These are phyloP conservation scores for Hirschioporus abietinus DNA, from an alignment of 768 basidiomycete genomes.

Conservation along the genomic window DNA sequence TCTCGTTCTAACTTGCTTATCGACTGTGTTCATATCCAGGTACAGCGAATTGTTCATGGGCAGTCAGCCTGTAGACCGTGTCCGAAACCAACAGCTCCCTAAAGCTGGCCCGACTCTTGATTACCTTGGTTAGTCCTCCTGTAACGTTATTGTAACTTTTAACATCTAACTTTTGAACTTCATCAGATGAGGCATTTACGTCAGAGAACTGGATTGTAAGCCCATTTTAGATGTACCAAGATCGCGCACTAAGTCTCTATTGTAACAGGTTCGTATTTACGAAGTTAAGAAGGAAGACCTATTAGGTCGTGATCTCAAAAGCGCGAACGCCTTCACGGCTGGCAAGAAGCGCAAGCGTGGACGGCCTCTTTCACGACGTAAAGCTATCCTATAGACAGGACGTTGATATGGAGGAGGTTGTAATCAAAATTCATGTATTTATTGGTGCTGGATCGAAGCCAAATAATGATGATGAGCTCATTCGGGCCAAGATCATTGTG, in stretches of 20 bases:
- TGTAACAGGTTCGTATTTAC: constrained; percentile 76
- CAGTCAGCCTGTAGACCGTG: constrained; percentile 71
- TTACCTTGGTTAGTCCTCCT: constrained; percentile 62
- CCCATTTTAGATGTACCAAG: constrained; percentile 11
- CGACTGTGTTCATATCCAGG: constrained; percentile 31
- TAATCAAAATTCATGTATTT: neutral
- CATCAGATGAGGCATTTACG: constrained; percentile 91
- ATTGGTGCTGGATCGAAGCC: neutral
- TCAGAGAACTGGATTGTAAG: constrained; percentile 99
- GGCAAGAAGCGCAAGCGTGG: constrained; percentile 88
- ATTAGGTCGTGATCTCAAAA: constrained; percentile 86
- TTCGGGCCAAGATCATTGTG: neutral
- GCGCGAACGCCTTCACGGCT: constrained; percentile 73
- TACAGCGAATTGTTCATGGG: constrained; percentile 87
- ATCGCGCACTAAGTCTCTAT: neutral
- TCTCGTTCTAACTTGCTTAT: neutral
- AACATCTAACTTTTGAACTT: constrained; percentile 9
- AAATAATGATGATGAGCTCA: neutral
- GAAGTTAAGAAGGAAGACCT: constrained; percentile 91
- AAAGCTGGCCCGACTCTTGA: constrained; percentile 75
- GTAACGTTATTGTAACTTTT: constrained; percentile 7
- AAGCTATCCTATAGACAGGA: constrained; percentile 29
- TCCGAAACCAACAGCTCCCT: constrained; percentile 83
- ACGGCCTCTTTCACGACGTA: constrained; percentile 62
- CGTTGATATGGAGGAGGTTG: neutral